These are phyloP conservation scores for Tylopilus rubrobrunneus DNA, from an alignment of 768 basidiomycete species.

Conservation along the genomic window DNA sequence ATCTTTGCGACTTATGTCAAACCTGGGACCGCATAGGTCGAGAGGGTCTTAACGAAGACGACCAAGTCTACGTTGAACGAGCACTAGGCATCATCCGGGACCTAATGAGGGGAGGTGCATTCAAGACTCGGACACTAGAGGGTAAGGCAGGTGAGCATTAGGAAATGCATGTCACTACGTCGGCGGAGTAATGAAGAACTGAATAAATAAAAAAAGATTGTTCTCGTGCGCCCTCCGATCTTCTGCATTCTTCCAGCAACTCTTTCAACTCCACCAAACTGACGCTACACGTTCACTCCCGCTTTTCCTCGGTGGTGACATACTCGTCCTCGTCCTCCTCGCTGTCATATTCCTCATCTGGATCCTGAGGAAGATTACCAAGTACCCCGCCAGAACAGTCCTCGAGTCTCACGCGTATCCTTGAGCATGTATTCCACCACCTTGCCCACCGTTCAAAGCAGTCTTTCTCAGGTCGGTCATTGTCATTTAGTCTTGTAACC, in stretches of 20 bases:
- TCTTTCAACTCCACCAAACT: constrained; percentile 46
- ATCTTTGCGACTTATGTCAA: neutral
- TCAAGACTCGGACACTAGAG: constrained; percentile 70
- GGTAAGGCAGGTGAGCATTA: constrained; percentile 47
- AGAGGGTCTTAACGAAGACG: constrained; percentile 19
- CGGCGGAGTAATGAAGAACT: constrained; percentile 11
- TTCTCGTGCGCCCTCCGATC: constrained; percentile 35
- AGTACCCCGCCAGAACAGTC: constrained; percentile 70
- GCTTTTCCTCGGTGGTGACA: constrained; percentile 32
- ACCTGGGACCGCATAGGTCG: constrained; percentile 16
- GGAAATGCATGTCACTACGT: constrained; percentile 2
- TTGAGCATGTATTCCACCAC: constrained; percentile 58
- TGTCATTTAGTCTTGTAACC: constrained; percentile 56
- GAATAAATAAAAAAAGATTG: constrained; percentile 16
- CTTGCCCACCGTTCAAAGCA: constrained; percentile 57
- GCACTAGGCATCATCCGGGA: constrained; percentile 50
- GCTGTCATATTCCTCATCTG: too few species aligned
- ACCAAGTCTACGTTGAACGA: constrained; percentile 28
- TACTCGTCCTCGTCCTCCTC: constrained; percentile 8
- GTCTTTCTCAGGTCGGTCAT: constrained; percentile 43
- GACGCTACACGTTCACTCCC: constrained; percentile 21
- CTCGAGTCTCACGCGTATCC: constrained; percentile 56
- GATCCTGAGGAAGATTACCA: constrained; percentile 40
- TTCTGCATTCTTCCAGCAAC: constrained; percentile 53
- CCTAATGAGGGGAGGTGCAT: constrained; percentile 61